phyloP scores from a whole-genome alignment of 345 rosid genomes.

The Kernera saxatilis region DNA sequence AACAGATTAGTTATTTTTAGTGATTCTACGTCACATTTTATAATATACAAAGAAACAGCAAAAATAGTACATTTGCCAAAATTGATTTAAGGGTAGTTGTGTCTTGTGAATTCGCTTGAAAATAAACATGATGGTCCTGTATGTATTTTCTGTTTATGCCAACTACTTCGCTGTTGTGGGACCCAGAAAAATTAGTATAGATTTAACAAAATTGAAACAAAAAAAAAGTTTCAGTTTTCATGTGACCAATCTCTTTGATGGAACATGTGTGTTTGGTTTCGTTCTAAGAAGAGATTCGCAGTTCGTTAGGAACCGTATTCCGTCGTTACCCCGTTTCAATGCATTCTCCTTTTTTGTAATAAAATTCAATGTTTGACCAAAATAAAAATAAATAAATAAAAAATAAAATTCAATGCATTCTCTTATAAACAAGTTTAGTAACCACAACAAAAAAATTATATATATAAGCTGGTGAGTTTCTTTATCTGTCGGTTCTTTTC shows the following conservation, averaged over 20 bases:
- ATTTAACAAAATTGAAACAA: neutral
- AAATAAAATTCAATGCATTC: too few relatives aligned
- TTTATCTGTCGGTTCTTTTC: neutral
- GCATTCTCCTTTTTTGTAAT: too few relatives aligned
- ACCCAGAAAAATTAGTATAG: neutral
- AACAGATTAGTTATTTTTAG: neutral
- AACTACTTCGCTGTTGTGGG: conserved; percentile 16
- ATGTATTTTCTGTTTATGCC: conserved; percentile 16
- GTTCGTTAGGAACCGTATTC: conserved; percentile 9
- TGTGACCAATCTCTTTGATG: conserved; percentile 23
- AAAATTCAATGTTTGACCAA: too few relatives aligned
- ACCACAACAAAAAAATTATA: neutral
- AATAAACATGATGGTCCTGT: conserved; percentile 25
- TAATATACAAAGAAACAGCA: neutral
- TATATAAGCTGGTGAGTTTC: neutral
- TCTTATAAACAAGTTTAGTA: neutral
- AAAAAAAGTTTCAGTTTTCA: neutral
- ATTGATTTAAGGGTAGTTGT: conserved; percentile 5
- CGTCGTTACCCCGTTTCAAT: conserved; percentile 5
- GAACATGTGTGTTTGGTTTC: conserved; percentile 27
- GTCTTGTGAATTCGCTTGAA: conserved; percentile 14
- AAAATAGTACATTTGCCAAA: neutral
- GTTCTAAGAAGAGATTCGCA: neutral
- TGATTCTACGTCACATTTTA: neutral
- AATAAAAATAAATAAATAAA: too few relatives aligned